Conservation (phyloP, 345 rosid genomes). For the Acer saccharum region DNA sequence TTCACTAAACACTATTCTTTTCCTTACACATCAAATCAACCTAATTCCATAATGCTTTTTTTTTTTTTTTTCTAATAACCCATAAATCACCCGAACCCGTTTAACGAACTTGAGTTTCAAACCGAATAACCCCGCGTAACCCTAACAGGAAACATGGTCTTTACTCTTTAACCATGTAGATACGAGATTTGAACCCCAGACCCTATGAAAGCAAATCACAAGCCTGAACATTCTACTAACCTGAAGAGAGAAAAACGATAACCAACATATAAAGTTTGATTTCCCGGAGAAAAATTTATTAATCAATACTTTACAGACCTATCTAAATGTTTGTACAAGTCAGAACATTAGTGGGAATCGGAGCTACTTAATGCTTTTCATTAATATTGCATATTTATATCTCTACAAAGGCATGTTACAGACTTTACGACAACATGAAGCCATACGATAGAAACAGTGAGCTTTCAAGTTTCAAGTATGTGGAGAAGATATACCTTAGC, state of each 20-base stretch:
- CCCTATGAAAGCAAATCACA: too few relatives aligned
- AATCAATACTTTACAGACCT: background rate
- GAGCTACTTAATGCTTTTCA: background rate
- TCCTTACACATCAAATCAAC: background rate
- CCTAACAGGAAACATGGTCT: too few relatives aligned
- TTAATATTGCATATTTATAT: background rate
- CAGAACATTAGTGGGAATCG: background rate
- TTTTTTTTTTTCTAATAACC: too few relatives aligned
- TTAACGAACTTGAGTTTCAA: too few relatives aligned
- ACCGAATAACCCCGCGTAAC: too few relatives aligned
- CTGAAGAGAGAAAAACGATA: too few relatives aligned
- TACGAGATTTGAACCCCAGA: too few relatives aligned
- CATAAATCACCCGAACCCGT: too few relatives aligned
- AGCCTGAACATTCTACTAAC: too few relatives aligned
- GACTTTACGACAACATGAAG: background rate
- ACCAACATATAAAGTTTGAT: too few relatives aligned
- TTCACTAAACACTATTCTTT: background rate
- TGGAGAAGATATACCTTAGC: slow-evolving; percentile 23
- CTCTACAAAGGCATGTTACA: background rate
- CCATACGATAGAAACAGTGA: background rate
- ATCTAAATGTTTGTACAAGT: slow-evolving; percentile 15
- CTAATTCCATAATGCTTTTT: background rate
- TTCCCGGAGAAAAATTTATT: background rate
- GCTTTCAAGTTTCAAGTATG: background rate
- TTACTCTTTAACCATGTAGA: too few relatives aligned